Conservation (phyloP, 371 early-diverging fungal genomes). For the Rhizopus delemar region DNA sequence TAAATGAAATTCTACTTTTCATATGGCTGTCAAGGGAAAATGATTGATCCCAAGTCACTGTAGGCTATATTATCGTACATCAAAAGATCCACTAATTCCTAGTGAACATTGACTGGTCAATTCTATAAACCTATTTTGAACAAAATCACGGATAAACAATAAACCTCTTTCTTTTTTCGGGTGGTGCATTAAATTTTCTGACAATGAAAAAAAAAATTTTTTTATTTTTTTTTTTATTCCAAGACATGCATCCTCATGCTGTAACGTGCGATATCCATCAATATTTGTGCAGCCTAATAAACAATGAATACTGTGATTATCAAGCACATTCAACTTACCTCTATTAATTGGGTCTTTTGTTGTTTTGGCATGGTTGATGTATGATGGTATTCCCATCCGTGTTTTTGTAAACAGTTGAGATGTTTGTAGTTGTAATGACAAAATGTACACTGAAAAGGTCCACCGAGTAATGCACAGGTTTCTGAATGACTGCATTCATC, state of each 20-base stretch:
- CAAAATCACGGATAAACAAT: background rate
- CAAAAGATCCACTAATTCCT: too few species aligned
- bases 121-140: background rate
- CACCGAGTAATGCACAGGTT: slow-evolving; percentile 35
- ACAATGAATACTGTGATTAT: slow-evolving; percentile 14
- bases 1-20: too few species aligned
- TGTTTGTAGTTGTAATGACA: slow-evolving; percentile 39
- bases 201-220: slow-evolving; percentile 1
- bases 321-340: slow-evolving; percentile 26
- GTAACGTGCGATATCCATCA: slow-evolving; percentile 54
- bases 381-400: slow-evolving; percentile 41
- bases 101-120: background rate
- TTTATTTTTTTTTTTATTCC: slow-evolving; percentile 3
- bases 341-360: slow-evolving; percentile 50
- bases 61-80: too few species aligned
- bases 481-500: slow-evolving; percentile 30
- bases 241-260: slow-evolving; percentile 45
- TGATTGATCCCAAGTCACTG: too few species aligned
- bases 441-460: slow-evolving; percentile 33
- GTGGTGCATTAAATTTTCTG: background rate
- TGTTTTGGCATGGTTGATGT: slow-evolving; percentile 36
- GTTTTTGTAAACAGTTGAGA: slow-evolving; percentile 39
- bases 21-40: too few species aligned
- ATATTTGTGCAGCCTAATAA: slow-evolving; percentile 52
- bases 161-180: background rate